Evolutionary conservation across 495 filamentous ascomycete species (phyloP), one percentile per base, ranked within the genome.

Genomic region (Xylaria sp.): DNA sequence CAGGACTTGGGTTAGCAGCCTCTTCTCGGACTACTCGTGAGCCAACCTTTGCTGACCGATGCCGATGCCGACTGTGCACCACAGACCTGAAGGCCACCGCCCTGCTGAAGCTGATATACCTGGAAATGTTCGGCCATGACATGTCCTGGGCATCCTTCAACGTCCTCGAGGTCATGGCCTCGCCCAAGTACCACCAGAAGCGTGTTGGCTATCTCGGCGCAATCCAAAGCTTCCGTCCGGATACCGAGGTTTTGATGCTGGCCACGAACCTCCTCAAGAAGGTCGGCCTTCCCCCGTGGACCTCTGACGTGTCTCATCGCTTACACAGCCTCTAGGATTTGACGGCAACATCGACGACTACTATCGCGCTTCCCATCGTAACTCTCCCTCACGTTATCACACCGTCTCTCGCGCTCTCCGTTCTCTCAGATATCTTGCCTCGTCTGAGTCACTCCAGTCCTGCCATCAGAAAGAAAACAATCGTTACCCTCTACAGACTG

Each of bases 101-200:
- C 48, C 85, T 98, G 41, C 82, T 99, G 75, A 99, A 99, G 82
- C 85, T 99, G 68, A 90, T 97, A 46, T 99, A 99, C 78, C 88
- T 99, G 71, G 96, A 99, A 80, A 99, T 99, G 96, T 94, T 97
- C 77, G 96, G 96, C 14, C 93, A 99, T 77, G 96, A 99, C 82
- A 99, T 99, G 96, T 98, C 96, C 0, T 99, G 96, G 96, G 96
- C 97, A 24, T 93, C 94, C 11, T 99, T 99, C 80, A 93, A 98
- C 79, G 96, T 98, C 15, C 90, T 99, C 41, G 96, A 99, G 82
- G 96, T 99, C 80, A 99, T 99, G 96, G 97, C 94, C 29, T 96
- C 93, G 7, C 81, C 90, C 19, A 98, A 97, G 80, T 97, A 97
- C 79, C 85, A 92, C 44, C 96, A 97, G 79, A 99, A 99, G 80